Evolutionary conservation across 495 filamentous ascomycete genomes (phyloP).

Genomic region (Haplographium delicatum): DNA sequence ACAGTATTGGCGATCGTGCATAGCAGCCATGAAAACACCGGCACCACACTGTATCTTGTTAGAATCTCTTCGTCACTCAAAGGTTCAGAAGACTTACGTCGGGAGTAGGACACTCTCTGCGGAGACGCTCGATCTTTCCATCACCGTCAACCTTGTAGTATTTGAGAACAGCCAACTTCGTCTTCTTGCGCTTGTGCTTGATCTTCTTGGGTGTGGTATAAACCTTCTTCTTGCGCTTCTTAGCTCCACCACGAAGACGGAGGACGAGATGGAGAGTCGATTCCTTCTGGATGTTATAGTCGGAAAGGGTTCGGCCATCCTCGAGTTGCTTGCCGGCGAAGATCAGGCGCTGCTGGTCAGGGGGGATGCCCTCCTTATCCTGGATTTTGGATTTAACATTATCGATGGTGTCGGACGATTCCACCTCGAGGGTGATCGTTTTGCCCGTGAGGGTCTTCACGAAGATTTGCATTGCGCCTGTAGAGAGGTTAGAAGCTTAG

Average conservation of each 20-base stretch:
- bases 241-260: conserved; percentile 90
- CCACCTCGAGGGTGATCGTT: conserved; percentile 99
- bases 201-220: conserved; percentile 99
- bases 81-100: conserved; percentile 56
- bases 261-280: conserved; percentile 97
- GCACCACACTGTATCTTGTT: conserved; percentile 69
- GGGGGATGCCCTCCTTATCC: conserved; percentile 99
- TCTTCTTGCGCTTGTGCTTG: conserved; percentile 99
- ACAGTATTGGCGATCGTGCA: conserved; percentile 99
- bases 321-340: conserved; percentile 99
- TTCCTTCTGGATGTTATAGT: conserved; percentile 99
- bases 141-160: conserved; percentile 99
- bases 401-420: conserved; percentile 99
- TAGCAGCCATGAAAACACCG: conserved; percentile 99
- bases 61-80: conserved; percentile 13
- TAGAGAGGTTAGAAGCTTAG: neutral
- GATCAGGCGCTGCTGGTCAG: conserved; percentile 99
- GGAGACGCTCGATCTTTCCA: conserved; percentile 99
- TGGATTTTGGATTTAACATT: conserved; percentile 94
- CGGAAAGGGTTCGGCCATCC: conserved; percentile 96
- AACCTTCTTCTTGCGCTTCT: conserved; percentile 99
- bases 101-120: conserved; percentile 90
- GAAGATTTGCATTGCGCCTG: conserved; percentile 46
- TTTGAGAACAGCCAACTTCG: conserved; percentile 99
- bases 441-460: conserved; percentile 99